A percentile compares a stretch with the other conserved stretches of the same genome.
These are phyloP conservation scores for Prunus yedoensis DNA, from an alignment of 331 rosid species.

Conservation along the genomic window DNA sequence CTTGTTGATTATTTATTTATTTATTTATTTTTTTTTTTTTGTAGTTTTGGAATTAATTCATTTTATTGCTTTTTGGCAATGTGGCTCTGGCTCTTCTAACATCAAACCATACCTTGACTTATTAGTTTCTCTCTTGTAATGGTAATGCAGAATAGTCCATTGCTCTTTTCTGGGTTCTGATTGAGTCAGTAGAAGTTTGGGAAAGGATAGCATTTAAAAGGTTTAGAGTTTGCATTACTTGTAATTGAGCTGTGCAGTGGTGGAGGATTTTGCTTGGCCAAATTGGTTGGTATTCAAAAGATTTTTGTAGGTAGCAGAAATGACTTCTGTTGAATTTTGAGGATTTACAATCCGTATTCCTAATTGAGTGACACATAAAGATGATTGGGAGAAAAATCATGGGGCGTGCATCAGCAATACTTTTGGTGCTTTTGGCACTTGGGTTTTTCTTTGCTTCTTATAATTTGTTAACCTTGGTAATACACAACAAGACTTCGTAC, in stretches of 20 bases:
- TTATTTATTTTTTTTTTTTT: background rate
- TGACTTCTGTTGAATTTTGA: constrained; percentile 24
- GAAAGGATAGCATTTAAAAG: background rate
- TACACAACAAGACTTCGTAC: constrained; percentile 40
- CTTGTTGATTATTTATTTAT: background rate
- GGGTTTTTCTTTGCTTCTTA: constrained; percentile 64
- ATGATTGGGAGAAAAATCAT: constrained; percentile 63
- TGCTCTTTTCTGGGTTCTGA: constrained; percentile 24
- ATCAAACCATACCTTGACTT: constrained; percentile 15
- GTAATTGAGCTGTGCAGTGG: constrained; percentile 25
- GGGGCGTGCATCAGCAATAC: constrained; percentile 54
- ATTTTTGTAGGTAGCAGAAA: constrained; percentile 8
- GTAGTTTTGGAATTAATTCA: constrained; percentile 4
- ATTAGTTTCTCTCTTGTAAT: constrained; percentile 8
- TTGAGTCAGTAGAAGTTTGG: constrained; percentile 1
- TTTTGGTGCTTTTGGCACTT: constrained; percentile 56
- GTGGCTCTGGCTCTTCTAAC: background rate
- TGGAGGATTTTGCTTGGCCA: constrained; percentile 15
- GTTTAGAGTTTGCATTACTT: constrained; percentile 5
- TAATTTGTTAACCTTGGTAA: constrained; percentile 51
- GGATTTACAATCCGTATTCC: constrained; percentile 19
- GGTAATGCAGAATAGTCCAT: constrained; percentile 31
- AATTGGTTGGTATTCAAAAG: constrained; percentile 12
- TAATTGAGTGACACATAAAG: constrained; percentile 7
- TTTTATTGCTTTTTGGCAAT: background rate